Percentiles rank a stretch among this genome's conserved stretches.
phyloP scores from a whole-genome alignment of 768 basidiomycete species.

The Serendipita sp. region DNA sequence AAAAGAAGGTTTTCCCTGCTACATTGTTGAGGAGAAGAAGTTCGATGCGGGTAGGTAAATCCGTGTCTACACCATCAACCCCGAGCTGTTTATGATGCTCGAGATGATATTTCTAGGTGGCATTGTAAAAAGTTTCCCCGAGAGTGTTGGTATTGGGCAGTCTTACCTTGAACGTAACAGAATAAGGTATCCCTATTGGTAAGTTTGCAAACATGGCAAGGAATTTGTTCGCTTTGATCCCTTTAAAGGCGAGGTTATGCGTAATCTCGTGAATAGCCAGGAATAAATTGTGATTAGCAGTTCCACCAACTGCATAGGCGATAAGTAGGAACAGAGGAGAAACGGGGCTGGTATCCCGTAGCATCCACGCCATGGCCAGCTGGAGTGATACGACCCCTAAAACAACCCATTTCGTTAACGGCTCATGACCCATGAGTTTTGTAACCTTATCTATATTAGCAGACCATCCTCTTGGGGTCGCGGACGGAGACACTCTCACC shows the following conservation, averaged over 20 bases:
- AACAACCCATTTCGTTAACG: conserved; percentile 83
- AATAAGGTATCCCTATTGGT: conserved; percentile 89
- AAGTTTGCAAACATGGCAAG: conserved; percentile 85
- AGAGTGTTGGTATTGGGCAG: no score
- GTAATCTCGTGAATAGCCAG: conserved; percentile 98
- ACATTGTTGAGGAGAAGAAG: conserved; percentile 83
- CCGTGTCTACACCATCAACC: conserved; percentile 91
- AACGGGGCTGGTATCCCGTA: conserved; percentile 53
- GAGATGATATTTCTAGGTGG: conserved; percentile 64
- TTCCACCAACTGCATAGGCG: conserved; percentile 82
- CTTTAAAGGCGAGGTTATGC: conserved; percentile 86
- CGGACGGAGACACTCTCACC: conserved; percentile 25
- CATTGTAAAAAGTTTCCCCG: neutral
- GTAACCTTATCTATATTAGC: conserved; percentile 43
- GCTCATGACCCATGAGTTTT: conserved; percentile 92
- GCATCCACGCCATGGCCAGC: conserved; percentile 39
- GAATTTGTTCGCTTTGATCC: conserved; percentile 66
- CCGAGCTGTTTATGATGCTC: conserved; percentile 95
- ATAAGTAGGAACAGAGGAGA: conserved; percentile 56
- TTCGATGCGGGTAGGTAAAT: conserved; percentile 78
- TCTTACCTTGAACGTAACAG: conserved; percentile 79
- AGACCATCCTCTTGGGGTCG: neutral
- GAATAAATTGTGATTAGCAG: conserved; percentile 94
- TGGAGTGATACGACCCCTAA: conserved; percentile 66
- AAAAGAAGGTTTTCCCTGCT: conserved; percentile 94